Percentiles rank a stretch among this genome's conserved stretches.
Conservation (phyloP, 2,329 filamentous ascomycete species). For the Thelonectria blattea region DNA sequence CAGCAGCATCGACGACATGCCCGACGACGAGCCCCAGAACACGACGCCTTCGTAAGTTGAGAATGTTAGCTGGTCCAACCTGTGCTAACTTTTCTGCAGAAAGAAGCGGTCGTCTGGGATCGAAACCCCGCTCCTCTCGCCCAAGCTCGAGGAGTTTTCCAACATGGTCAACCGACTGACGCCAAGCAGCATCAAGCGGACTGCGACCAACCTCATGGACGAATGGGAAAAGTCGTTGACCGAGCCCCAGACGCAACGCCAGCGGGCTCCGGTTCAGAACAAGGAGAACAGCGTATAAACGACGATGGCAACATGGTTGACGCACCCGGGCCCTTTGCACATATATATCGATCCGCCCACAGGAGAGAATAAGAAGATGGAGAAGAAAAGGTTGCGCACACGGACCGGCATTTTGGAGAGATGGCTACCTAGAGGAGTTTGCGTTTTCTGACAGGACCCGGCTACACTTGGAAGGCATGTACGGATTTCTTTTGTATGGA, state of each 20-base stretch:
- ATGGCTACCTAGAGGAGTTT: slow-evolving; percentile 26
- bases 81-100: slow-evolving; percentile 32
- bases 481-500: slow-evolving; percentile 16
- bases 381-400: slow-evolving; percentile 28
- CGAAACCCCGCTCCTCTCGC: slow-evolving; percentile 44
- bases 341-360: slow-evolving; percentile 27
- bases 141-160: slow-evolving; percentile 62
- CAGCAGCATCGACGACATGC: slow-evolving; percentile 51
- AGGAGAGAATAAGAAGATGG: slow-evolving; percentile 17
- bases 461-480: slow-evolving; percentile 18
- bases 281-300: slow-evolving; percentile 43
- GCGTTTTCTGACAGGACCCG: slow-evolving; percentile 20
- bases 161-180: slow-evolving; percentile 74
- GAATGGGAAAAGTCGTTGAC: slow-evolving; percentile 78
- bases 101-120: slow-evolving; percentile 42
- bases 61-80: background rate
- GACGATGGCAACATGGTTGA: slow-evolving; percentile 6
- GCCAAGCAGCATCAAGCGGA: slow-evolving; percentile 79
- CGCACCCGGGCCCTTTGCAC: slow-evolving; percentile 30
- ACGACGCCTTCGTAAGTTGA: slow-evolving; percentile 55
- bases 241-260: slow-evolving; percentile 38
- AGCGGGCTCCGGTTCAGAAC: slow-evolving; percentile 32
- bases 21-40: slow-evolving; percentile 56
- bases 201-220: slow-evolving; percentile 84
- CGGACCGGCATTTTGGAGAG: slow-evolving; percentile 32